Conservation (phyloP, 345 rosid species). For the Lumnitzera littorea region DNA sequence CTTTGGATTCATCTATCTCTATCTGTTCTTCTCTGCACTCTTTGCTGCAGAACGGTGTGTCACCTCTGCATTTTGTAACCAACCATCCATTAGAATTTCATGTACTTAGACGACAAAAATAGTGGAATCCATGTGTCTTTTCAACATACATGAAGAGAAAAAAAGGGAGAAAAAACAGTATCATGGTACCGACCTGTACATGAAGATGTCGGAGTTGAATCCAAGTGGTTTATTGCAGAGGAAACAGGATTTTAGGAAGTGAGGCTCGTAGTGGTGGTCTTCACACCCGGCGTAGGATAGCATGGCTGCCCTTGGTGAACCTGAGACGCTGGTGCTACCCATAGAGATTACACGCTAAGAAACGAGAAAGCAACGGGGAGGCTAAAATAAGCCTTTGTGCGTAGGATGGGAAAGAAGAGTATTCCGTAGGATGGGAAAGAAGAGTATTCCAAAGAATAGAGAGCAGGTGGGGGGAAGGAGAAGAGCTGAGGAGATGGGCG, state of each 20-base stretch:
- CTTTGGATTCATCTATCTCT: conserved; percentile 48
- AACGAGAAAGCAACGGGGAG: background rate
- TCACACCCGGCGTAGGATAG: conserved; percentile 22
- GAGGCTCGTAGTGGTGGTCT: conserved; percentile 27
- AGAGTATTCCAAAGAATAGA: background rate
- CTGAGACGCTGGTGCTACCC: no score
- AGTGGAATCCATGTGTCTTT: background rate
- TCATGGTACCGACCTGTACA: conserved; percentile 59
- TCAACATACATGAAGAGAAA: no score
- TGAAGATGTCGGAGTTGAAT: conserved; percentile 65
- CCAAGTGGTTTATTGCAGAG: conserved; percentile 64
- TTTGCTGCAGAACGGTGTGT: conserved; percentile 66
- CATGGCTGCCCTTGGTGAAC: conserved; percentile 9
- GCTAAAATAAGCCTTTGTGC: background rate
- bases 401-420: background rate
- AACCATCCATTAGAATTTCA: background rate
- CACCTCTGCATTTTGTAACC: conserved; percentile 37
- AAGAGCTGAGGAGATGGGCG: background rate
- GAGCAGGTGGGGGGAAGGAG: background rate
- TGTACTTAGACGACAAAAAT: background rate
- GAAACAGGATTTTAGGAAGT: conserved; percentile 67
- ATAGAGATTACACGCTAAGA: no score
- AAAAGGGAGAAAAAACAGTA: background rate
- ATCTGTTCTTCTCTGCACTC: conserved; percentile 86
- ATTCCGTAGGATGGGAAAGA: background rate